Base-by-base conservation (phyloP, 805 yeast species). In the Metschnikowia santaceciliae region DNA sequence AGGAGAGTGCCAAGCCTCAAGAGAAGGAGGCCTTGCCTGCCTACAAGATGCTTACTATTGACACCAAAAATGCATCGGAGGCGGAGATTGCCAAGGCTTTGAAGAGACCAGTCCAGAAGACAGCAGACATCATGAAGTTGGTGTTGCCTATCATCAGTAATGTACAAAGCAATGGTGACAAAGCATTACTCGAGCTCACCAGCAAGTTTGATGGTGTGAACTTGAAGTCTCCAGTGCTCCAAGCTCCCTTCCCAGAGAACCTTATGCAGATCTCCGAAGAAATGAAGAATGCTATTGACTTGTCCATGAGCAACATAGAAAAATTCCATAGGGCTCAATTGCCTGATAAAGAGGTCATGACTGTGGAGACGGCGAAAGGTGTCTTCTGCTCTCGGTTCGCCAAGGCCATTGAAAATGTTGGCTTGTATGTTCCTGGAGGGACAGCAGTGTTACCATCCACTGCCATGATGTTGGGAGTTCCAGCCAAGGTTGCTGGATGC, bases 391-490 rank as follows among this genome's bases (percentile, higher is more conserved):
- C 96, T 17, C 83, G 99, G 62, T 94, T 94, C 69, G 88, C 98
- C 14, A 83, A 96, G 63, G 94, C 99, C 6, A 90, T 94, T 59
- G 96, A 90, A 63, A 84, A 81, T 53, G 99, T 94, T 49, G 99
- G 99, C 54, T 79, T 95, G 53, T 94, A 94, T 65, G 88, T 94
- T 53, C 99, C 99, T 49, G 99, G 99, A 61, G 99, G 99, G 60
- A 90, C 98, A 41, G 99, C 99, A 3, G 92, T 94, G 33, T 79
- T 94, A 57, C 99, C 99, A 39, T 92, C 98, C 17, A 94, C 99
- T 13, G 95, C 98, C 4, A 79, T 94, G 71, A 94, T 94, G 97
- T 79, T 94, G 61, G 98, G 99, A 63, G 97, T 94, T 47, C 99
- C 99, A 20, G 99, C 99, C 17, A 82, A 84, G 67, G 99, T 91